Base-by-base conservation (phyloP, 2,329 filamentous ascomycete species). In the Nigrospora sphaerica region DNA sequence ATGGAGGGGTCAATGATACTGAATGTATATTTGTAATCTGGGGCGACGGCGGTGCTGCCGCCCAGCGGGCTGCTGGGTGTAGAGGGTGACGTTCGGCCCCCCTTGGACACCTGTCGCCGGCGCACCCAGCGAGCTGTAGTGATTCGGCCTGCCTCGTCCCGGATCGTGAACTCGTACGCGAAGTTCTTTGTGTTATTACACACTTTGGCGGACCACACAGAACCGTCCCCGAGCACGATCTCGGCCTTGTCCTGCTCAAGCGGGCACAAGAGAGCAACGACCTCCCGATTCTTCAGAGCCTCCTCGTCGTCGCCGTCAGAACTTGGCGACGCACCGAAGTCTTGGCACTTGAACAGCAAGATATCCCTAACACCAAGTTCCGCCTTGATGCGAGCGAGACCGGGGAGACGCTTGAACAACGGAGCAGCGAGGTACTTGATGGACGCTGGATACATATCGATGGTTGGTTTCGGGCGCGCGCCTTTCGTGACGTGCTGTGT, bases 391-490 rank as follows among this genome's bases (percentile, higher is more conserved):
- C 76, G 73, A 55, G 86, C 83, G 42, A 86, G 72, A 7, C 78
- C 75, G 1, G 83, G 80, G 51, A 83, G 83, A 7, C 74, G 74
- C 57, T 80, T 78, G 3, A 75, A 70, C 19, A 86, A 65, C 16
- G 74, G 72, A 6, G 81, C 76, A 18, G 81, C 73, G 47, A 80
- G 80, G 52, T 74, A 71, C 44, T 74, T 67, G 49, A 76, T 66
- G n/a, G 77, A 78, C 2, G 83, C 80, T 0, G 86, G 85, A 37
- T 89, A 75, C n/a, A 88, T 78, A 54, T 92, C 86, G 52, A 88
- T 81, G 4, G 80, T 77, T 1, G 86, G 86, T 44, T 74, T 73
- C 0, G 85, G 83, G 19, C 86, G 77, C 14, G 71, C 71, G 50
- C 80, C 74, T 36, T 73, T 65, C 2, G 75, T 71, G n/a, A 88